Evolutionary conservation across 306 rosid genomes (phyloP).

Genomic region (Cercis canadensis): DNA sequence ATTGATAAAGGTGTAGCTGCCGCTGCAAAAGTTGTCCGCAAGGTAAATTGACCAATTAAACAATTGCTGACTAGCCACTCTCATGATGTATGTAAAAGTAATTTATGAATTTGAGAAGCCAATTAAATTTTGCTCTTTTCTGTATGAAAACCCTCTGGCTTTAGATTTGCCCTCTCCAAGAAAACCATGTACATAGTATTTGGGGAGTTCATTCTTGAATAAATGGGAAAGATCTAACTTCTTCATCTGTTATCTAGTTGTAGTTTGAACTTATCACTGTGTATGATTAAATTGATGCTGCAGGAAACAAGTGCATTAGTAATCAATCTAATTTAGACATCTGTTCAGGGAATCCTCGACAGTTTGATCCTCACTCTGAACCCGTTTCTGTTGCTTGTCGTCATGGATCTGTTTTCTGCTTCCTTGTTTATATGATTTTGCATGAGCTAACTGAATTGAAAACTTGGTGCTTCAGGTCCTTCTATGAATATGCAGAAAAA

Average conservation of each 20-base stretch:
- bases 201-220: slow-evolving; percentile 4
- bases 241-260: neutral
- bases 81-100: slow-evolving; percentile 17
- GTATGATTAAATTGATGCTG: slow-evolving; percentile 18
- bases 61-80: slow-evolving; percentile 17
- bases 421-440: slow-evolving; percentile 15
- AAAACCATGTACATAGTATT: slow-evolving; percentile 18
- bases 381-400: slow-evolving; percentile 1
- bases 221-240: slow-evolving; percentile 14
- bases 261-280: slow-evolving; percentile 20
- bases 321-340: slow-evolving; percentile 10
- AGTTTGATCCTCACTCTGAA: slow-evolving; percentile 2
- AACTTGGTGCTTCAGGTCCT: too few relatives aligned
- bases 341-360: slow-evolving; percentile 5
- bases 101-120: slow-evolving; percentile 28
- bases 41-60: slow-evolving; percentile 59
- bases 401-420: slow-evolving; percentile 11
- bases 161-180: slow-evolving; percentile 14
- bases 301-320: neutral
- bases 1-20: slow-evolving; percentile 94
- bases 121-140: slow-evolving; percentile 3
- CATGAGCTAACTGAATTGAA: neutral
- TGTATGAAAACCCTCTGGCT: slow-evolving; percentile 8
- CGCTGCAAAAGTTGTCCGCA: slow-evolving; percentile 97
- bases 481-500: too few relatives aligned